These are phyloP conservation scores for Podospora bellae-mahoneyi DNA, from an alignment of 495 filamentous ascomycete genomes.

Conservation along the genomic window DNA sequence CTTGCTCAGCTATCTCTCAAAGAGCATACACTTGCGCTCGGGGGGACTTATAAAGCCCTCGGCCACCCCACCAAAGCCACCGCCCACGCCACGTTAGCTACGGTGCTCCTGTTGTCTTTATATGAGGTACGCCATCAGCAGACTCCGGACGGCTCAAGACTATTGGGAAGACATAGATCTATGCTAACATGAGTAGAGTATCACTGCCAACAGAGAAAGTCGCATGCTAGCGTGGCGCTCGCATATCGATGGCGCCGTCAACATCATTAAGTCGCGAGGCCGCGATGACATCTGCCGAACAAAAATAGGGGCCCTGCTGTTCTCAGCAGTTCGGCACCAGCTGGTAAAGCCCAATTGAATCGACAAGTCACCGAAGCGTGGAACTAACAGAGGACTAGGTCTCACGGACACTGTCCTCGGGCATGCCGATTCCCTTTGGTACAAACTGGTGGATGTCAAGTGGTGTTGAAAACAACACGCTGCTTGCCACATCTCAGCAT, in stretches of 20 bases:
- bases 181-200: constrained; percentile 37
- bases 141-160: background rate
- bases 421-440: constrained; percentile 38
- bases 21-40: constrained; percentile 51
- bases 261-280: constrained; percentile 49
- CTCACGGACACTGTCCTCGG: constrained; percentile 42
- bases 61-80: constrained; percentile 38
- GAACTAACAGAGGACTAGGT: constrained; percentile 27
- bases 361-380: background rate
- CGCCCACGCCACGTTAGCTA: constrained; percentile 29
- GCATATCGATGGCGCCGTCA: constrained; percentile 53
- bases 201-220: constrained; percentile 43
- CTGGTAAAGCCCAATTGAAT: constrained; percentile 37
- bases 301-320: constrained; percentile 44
- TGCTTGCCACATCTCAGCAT: constrained; percentile 35
- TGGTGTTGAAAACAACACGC: constrained; percentile 35
- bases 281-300: constrained; percentile 47
- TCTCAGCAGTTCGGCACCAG: constrained; percentile 47
- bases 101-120: constrained; percentile 28
- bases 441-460: constrained; percentile 47
- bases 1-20: constrained; percentile 39
- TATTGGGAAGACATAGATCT: background rate
- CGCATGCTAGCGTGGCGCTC: constrained; percentile 50
- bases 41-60: constrained; percentile 52
- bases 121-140: constrained; percentile 22